Conservation (phyloP, 1,139 yeast species). For the Pichia norvegensis region DNA sequence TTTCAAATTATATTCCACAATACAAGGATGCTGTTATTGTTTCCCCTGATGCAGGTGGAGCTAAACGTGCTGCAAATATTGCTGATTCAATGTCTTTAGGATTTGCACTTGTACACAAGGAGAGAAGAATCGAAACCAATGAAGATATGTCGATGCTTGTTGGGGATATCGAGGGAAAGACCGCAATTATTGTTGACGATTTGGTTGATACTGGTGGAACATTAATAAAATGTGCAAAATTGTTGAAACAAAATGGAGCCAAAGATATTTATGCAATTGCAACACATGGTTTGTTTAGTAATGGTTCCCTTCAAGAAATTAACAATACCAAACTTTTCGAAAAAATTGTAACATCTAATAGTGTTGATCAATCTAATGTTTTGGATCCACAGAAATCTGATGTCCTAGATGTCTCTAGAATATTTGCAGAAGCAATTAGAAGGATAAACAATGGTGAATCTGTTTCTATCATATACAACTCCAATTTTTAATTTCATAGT, state of each 20-base stretch:
- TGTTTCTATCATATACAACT: slow-evolving; percentile 87
- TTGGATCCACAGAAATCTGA: slow-evolving; percentile 55
- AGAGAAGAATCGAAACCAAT: slow-evolving; percentile 52
- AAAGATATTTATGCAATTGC: slow-evolving; percentile 76
- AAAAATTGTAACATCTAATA: slow-evolving; percentile 82
- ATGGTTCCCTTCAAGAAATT: slow-evolving; percentile 77
- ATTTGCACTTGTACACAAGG: slow-evolving; percentile 94
- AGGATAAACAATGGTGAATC: slow-evolving; percentile 96
- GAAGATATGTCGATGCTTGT: slow-evolving; percentile 53
- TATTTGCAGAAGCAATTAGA: slow-evolving; percentile 90
- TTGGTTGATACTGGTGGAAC: slow-evolving; percentile 92
- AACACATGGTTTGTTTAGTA: slow-evolving; percentile 90
- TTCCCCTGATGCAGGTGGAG: slow-evolving; percentile 97
- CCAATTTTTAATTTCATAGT: slow-evolving; percentile 49
- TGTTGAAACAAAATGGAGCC: slow-evolving; percentile 91
- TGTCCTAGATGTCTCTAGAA: slow-evolving; percentile 78
- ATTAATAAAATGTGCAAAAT: slow-evolving; percentile 81
- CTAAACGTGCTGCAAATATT: slow-evolving; percentile 87
- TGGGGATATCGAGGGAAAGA: slow-evolving; percentile 81
- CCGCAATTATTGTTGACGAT: slow-evolving; percentile 85
- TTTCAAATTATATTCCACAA: slow-evolving; percentile 62
- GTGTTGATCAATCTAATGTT: slow-evolving; percentile 74
- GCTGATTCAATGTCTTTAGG: slow-evolving; percentile 87
- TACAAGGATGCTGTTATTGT: slow-evolving; percentile 78
- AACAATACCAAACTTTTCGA: slow-evolving; percentile 59